Percentiles rank a stretch among this genome's conserved stretches.
These are phyloP conservation scores for Saccharomyces uvarum DNA, from an alignment of 1,139 yeast species.

Conservation along the genomic window DNA sequence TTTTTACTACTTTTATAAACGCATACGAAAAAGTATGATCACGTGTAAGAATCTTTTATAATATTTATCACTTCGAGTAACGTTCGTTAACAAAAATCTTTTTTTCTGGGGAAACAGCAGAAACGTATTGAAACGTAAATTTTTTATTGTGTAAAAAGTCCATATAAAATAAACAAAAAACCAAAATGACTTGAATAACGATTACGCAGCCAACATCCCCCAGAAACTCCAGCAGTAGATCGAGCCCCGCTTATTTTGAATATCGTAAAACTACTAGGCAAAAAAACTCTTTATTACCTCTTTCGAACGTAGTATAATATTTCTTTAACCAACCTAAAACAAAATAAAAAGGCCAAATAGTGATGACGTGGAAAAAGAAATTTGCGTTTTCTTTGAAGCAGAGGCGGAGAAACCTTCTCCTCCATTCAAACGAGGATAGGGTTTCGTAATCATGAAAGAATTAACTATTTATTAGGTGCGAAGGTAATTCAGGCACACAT, in stretches of 20 bases:
- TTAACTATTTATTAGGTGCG: neutral
- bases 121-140: neutral
- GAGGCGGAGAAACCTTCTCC: neutral
- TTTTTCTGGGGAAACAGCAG: neutral
- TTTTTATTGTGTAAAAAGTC: neutral
- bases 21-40: no score
- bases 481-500: neutral
- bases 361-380: neutral
- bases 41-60: no score
- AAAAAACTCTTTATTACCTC: neutral
- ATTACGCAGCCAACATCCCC: neutral
- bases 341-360: neutral
- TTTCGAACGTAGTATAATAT: neutral
- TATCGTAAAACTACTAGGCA: neutral
- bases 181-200: neutral
- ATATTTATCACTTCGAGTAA: no score
- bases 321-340: neutral
- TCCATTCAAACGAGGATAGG: neutral
- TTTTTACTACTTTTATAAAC: no score
- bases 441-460: neutral
- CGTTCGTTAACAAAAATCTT: neutral
- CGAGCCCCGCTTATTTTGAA: neutral
- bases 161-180: neutral
- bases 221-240: neutral
- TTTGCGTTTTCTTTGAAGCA: neutral